Evolutionary conservation across 2,329 filamentous ascomycete species (phyloP).

Genomic region (Xylariales sp.): DNA sequence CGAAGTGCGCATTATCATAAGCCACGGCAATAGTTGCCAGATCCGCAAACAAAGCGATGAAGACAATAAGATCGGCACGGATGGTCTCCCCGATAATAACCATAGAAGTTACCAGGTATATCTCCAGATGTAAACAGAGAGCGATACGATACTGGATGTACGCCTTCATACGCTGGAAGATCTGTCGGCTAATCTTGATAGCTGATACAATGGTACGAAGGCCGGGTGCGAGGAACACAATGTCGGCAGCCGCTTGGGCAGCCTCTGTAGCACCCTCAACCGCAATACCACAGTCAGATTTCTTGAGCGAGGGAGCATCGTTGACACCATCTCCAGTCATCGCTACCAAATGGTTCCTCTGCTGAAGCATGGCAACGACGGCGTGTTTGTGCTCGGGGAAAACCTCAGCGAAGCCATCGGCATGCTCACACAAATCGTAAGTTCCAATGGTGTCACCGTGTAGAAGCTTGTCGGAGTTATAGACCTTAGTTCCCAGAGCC

Average conservation of each 20-base stretch:
- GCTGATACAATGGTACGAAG: constrained; percentile 62
- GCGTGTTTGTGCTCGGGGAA: constrained; percentile 75
- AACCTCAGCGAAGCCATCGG: constrained; percentile 68
- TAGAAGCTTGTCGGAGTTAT: constrained; percentile 70
- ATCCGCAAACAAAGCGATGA: constrained; percentile 70
- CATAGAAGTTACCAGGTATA: constrained; percentile 70
- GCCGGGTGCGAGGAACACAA: constrained; percentile 65
- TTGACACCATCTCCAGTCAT: constrained; percentile 73
- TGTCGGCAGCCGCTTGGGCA: constrained; percentile 63
- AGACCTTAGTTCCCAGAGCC: constrained; percentile 69
- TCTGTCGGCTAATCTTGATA: constrained; percentile 65
- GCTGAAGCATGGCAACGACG: constrained; percentile 71
- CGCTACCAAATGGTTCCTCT: constrained; percentile 67
- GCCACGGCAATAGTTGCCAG: constrained; percentile 69
- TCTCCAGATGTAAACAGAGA: constrained; percentile 62
- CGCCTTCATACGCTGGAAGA: constrained; percentile 69
- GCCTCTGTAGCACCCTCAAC: constrained; percentile 65
- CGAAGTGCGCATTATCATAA: constrained; percentile 70
- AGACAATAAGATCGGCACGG: constrained; percentile 64
- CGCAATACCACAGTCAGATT: constrained; percentile 65
- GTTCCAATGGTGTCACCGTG: constrained; percentile 66
- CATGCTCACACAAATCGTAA: constrained; percentile 69
- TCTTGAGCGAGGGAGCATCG: constrained; percentile 65
- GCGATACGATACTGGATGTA: constrained; percentile 70
- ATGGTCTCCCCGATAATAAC: constrained; percentile 71